Conservation (phyloP, 2,329 filamentous ascomycete species). For the Diplocarpon mali region DNA sequence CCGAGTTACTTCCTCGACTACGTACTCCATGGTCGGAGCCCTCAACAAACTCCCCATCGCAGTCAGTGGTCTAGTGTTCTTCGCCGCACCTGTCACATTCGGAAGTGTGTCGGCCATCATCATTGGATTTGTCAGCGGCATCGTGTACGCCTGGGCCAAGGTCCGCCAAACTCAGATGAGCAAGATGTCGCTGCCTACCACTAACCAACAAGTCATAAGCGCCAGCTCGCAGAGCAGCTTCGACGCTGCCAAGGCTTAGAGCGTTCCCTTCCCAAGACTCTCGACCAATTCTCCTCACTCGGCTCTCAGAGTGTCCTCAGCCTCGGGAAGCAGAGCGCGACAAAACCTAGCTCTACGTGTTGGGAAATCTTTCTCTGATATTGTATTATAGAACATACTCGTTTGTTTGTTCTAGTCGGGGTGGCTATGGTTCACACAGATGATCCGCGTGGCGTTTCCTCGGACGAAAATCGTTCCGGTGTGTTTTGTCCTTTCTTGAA, state of each 20-base stretch:
- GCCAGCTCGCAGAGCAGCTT: constrained; percentile 85
- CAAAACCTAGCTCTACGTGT: too few relatives aligned
- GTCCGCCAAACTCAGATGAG: constrained; percentile 62
- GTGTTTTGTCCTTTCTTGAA: neutral
- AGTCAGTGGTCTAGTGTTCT: constrained; percentile 85
- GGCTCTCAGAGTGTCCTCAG: neutral
- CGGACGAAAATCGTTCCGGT: neutral
- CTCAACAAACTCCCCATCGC: constrained; percentile 97
- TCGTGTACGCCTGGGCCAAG: constrained; percentile 84
- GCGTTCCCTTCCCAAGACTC: neutral
- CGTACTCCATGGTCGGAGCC: constrained; percentile 96
- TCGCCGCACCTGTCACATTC: constrained; percentile 84
- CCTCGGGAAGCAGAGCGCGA: neutral
- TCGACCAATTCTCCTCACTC: constrained; percentile 1
- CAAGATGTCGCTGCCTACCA: constrained; percentile 57
- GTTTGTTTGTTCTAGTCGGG: constrained; percentile 14
- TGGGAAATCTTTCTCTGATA: constrained; percentile 7
- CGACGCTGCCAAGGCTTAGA: constrained; percentile 53
- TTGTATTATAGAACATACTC: constrained; percentile 18
- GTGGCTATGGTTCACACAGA: constrained; percentile 4
- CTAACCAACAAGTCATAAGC: constrained; percentile 57
- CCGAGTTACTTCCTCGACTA: constrained; percentile 91
- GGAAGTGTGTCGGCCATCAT: constrained; percentile 85
- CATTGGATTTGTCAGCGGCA: constrained; percentile 82
- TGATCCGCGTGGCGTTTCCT: constrained; percentile 1